Evolutionary conservation across 78 protist genomes (phyloP), one percentile per base, ranked within the genome.

Genomic region (Dictyostelium discoideum): DNA sequence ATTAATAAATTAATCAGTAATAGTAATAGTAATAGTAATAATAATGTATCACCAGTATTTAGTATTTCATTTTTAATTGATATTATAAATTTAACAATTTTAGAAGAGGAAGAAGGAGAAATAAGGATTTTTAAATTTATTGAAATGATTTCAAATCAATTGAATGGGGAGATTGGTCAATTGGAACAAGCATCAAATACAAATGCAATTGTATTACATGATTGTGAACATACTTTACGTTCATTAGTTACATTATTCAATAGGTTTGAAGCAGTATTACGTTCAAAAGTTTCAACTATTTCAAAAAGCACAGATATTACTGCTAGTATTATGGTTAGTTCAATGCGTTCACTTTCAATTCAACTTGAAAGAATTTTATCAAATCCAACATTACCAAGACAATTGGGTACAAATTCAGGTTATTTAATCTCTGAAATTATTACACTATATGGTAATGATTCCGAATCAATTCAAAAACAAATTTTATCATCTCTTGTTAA

Each of bases 161-260:
- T 84, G 42, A 16, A 18, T 60, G 8, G 24, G 0, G n/a, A 54
- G n/a, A 16, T 16, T 4, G 14, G 13, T 14, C 42, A 60, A 60
- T 26, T 29, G 7, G 54, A 54, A 22, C 18, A 9, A 16, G 40
- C 32, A 32, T 37, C 29, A 32, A 60, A 13, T 10, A 18, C 54
- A 37, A 37, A 37, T 37, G 16, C 73, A 13, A 39, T 39, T 20
- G 32, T 67, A 14, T n/a, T 84, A 54, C 69, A 84, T 22, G 95
- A 90, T 20, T 90, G 95, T 54, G 95, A 90, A 29, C 86, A 82
- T 42, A 82, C 95, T 10, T 81, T 90, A 11, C 42, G 88, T 39
- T n/a, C 88, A 32, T 46, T 90, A 3, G 81, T 90, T 11, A 26
- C 67, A 14, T 48, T 90, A 9, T 83, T 67, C 37, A 67, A 16